Percentiles rank a stretch among this genome's conserved stretches.
Conservation (phyloP, 2,329 filamentous ascomycete genomes). For the Knufia petricola region DNA sequence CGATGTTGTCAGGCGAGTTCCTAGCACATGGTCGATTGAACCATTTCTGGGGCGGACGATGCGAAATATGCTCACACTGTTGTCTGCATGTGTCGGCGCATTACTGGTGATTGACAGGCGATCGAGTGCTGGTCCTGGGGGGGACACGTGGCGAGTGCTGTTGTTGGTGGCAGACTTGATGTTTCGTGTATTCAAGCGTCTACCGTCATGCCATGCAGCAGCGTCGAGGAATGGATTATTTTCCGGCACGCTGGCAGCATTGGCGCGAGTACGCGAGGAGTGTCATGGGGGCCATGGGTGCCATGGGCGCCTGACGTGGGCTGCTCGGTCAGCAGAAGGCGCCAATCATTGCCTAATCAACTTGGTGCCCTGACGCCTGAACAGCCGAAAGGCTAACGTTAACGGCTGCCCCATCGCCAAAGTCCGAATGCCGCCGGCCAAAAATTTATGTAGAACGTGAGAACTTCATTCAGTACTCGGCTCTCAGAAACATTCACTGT, state of each 20-base stretch:
- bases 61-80: no score
- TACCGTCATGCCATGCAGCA: slow-evolving; percentile 5
- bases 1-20: background rate
- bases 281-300: no score
- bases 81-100: no score
- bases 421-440: background rate
- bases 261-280: background rate
- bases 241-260: slow-evolving; percentile 9
- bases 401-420: background rate
- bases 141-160: background rate
- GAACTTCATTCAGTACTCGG: no score
- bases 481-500: background rate
- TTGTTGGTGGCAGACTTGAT: background rate
- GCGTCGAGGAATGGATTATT: background rate
- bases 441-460: slow-evolving; percentile 1
- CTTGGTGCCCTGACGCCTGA: slow-evolving; percentile 4
- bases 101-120: no score
- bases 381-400: background rate
- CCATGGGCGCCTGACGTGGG: no score
- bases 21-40: background rate
- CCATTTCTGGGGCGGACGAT: background rate
- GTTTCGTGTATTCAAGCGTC: background rate
- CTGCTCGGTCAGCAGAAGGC: background rate
- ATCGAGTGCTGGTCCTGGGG: no score
- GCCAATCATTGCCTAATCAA: background rate